Percentiles rank a stretch among this genome's conserved stretches.
Conservation (phyloP, 768 basidiomycete species). For the Mycena vitilis region DNA sequence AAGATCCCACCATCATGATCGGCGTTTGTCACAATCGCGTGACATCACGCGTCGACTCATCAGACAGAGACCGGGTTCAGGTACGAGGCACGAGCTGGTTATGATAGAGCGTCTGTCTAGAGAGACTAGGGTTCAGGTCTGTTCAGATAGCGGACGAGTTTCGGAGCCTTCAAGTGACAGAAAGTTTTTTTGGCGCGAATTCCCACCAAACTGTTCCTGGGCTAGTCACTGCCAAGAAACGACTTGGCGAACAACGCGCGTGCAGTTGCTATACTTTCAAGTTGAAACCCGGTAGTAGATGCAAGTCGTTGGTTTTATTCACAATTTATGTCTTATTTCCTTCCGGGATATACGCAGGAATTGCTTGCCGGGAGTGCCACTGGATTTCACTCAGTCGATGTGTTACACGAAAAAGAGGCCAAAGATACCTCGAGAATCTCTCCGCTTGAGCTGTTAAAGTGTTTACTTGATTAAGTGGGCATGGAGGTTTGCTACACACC, state of each 20-base stretch:
- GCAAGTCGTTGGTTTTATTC: neutral
- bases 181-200: no score
- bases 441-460: conserved; percentile 66
- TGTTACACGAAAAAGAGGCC: neutral
- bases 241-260: no score
- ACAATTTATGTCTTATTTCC: conserved; percentile 76
- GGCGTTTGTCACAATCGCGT: neutral
- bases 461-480: conserved; percentile 1
- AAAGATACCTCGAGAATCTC: conserved; percentile 59
- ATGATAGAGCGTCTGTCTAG: no score
- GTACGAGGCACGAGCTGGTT: no score
- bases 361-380: conserved; percentile 62
- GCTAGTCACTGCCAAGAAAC: no score
- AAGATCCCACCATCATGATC: neutral
- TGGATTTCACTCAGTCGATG: conserved; percentile 5
- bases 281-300: no score
- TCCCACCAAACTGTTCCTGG: no score
- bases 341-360: conserved; percentile 70
- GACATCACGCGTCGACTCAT: neutral
- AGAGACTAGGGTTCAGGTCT: no score
- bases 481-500: conserved; percentile 44
- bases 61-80: no score
- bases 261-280: no score
- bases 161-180: no score
- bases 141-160: no score